Percentiles rank a stretch among this genome's conserved stretches.
Conservation (phyloP, 129 eudicot species). For the Apium graveolens region DNA sequence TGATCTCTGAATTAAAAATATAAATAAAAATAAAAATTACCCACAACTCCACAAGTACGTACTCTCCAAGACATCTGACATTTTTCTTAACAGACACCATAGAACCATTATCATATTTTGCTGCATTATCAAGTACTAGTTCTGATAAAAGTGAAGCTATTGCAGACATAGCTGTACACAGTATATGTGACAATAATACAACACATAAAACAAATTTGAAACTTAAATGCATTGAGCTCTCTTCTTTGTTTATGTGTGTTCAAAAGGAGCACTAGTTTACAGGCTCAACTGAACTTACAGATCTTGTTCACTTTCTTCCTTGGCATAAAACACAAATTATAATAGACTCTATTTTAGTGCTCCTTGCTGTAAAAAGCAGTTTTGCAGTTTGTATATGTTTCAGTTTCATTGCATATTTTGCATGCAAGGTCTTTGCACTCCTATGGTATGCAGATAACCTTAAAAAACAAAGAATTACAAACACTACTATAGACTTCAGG, state of each 20-base stretch:
- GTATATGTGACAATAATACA: background rate
- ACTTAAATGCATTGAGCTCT: background rate
- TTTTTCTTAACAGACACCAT: constrained; percentile 4
- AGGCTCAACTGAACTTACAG: background rate
- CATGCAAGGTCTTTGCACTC: background rate
- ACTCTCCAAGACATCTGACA: background rate
- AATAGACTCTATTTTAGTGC: too few relatives aligned
- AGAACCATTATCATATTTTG: constrained; percentile 1
- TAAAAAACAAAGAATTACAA: background rate
- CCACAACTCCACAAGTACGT: background rate
- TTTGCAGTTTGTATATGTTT: too few relatives aligned
- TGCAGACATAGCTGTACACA: constrained; percentile 1
- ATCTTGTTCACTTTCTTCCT: background rate
- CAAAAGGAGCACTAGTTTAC: background rate
- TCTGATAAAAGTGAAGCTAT: background rate
- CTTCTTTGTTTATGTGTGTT: constrained; percentile 2
- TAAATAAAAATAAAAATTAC: background rate
- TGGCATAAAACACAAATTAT: background rate
- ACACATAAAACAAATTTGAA: constrained; percentile 2
- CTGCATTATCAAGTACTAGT: background rate
- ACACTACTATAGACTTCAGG: background rate
- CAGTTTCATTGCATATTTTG: background rate
- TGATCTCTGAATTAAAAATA: background rate
- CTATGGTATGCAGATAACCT: background rate
- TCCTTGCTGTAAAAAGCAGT: too few relatives aligned